These are phyloP conservation scores for Cicer arietinum DNA, from an alignment of 306 rosid species.

Conservation along the genomic window DNA sequence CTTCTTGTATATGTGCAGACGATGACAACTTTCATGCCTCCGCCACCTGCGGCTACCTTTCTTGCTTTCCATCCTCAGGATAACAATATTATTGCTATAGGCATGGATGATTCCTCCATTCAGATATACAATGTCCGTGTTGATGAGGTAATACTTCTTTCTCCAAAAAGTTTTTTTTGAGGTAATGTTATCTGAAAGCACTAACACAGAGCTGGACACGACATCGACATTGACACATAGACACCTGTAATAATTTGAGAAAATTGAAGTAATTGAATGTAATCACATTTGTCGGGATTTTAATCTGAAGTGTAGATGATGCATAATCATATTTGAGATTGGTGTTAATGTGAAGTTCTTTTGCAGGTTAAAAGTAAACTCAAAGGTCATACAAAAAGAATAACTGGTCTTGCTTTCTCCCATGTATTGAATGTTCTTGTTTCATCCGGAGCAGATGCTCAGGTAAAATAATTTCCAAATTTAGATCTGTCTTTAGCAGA, in stretches of 20 bases:
- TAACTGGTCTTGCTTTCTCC: slow-evolving; percentile 95
- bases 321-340: neutral
- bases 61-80: slow-evolving; percentile 99
- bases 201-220: neutral
- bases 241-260: neutral
- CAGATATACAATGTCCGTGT: slow-evolving; percentile 98
- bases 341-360: slow-evolving; percentile 39
- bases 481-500: slow-evolving; percentile 5
- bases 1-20: slow-evolving; percentile 69
- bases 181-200: neutral
- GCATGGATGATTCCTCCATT: slow-evolving; percentile 98
- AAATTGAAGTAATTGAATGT: neutral
- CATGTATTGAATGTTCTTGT: slow-evolving; percentile 68
- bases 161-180: neutral
- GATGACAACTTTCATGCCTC: slow-evolving; percentile 98
- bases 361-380: slow-evolving; percentile 78
- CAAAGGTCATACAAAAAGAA: slow-evolving; percentile 93
- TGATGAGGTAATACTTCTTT: slow-evolving; percentile 73
- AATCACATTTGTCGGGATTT: neutral
- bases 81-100: slow-evolving; percentile 96
- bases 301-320: neutral
- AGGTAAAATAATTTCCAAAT: slow-evolving; percentile 56
- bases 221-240: neutral
- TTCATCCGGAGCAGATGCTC: slow-evolving; percentile 67
- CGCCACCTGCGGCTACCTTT: slow-evolving; percentile 98